Evolutionary conservation across 306 rosid genomes (phyloP), one percentile per base, ranked within the genome.

Genomic region (Senna tora): DNA sequence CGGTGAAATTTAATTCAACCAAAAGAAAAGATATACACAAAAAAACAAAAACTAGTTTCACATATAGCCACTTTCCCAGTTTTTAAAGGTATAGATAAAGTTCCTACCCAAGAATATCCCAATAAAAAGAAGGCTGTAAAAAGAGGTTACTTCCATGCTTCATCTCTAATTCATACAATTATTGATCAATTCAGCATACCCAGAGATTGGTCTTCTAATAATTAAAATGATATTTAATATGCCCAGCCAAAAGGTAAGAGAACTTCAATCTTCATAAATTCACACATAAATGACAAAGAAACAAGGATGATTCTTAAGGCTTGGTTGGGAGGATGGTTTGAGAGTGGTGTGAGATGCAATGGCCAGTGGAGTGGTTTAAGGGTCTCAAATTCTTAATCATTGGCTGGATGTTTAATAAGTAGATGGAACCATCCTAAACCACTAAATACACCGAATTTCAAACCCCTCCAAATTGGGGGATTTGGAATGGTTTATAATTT

Each of bases 131-230:
- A 41, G 71, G 32, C 73, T 33, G 7, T 11, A 2, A 36, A 39
- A 63, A 55, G 58, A 39, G 12, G 8, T 47, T 22, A 56, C 13
- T 73, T 54, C 69, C 70, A 54, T 20, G 71, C 57, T 38, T 45
- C 58, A 65, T 30, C 22, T 64, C n/a, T 22, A 41, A 49, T 65
- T 59, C 65, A 75, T 46, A 20, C 22, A 53, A 46, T 75, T 58
- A 71, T 30, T 50, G 41, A 74, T 43, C 42, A 71, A 70, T 49
- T 17, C 45, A 60, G 62, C 32, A 42, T 34, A 54, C 47, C 21
- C 41, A 52, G 45, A 15, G 39, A 38, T 19, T 30, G 22, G 65
- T 38, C 49, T 47, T 43, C 56, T 33, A 42, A 69, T 33, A 71
- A 62, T 55, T 46, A 45, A 56, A 69, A 60, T 14, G 21, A n/a